A percentile compares a stretch with the other conserved stretches of the same genome.
These are phyloP conservation scores for Penicillium sp. DNA, from an alignment of 2,329 filamentous ascomycete species.

Conservation along the genomic window DNA sequence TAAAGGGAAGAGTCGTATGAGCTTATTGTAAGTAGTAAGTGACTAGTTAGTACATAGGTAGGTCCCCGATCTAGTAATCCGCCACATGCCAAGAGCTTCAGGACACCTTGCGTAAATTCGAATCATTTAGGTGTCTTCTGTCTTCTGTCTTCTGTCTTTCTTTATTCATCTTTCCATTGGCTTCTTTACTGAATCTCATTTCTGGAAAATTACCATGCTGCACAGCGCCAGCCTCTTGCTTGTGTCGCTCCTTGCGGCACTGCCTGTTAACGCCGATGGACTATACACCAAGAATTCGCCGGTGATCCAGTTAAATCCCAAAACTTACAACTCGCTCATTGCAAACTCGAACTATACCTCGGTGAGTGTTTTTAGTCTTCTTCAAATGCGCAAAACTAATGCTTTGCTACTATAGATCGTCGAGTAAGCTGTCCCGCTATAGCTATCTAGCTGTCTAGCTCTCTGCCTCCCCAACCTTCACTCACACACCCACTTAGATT, in stretches of 20 bases:
- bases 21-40: no score
- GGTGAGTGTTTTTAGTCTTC: constrained; percentile 47
- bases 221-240: constrained; percentile 41
- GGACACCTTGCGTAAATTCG: constrained; percentile 32
- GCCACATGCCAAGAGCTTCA: constrained; percentile 35
- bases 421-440: constrained; percentile 38
- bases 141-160: constrained; percentile 1
- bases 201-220: constrained; percentile 20
- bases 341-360: constrained; percentile 84
- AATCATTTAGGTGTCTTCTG: background rate
- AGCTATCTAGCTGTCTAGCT: background rate
- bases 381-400: background rate
- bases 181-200: constrained; percentile 1
- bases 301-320: constrained; percentile 71
- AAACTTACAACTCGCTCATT: constrained; percentile 73
- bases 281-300: constrained; percentile 80
- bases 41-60: no score
- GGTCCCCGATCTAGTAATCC: constrained; percentile 6
- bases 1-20: no score
- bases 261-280: constrained; percentile 58
- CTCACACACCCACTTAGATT: constrained; percentile 51
- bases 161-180: background rate
- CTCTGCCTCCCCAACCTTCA: constrained; percentile 1
- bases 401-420: constrained; percentile 38
- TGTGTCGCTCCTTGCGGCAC: constrained; percentile 54